A percentile compares a stretch with the other conserved stretches of the same genome.
phyloP scores from a whole-genome alignment of 768 basidiomycete species.

The Leccinellum rugosiceps region DNA sequence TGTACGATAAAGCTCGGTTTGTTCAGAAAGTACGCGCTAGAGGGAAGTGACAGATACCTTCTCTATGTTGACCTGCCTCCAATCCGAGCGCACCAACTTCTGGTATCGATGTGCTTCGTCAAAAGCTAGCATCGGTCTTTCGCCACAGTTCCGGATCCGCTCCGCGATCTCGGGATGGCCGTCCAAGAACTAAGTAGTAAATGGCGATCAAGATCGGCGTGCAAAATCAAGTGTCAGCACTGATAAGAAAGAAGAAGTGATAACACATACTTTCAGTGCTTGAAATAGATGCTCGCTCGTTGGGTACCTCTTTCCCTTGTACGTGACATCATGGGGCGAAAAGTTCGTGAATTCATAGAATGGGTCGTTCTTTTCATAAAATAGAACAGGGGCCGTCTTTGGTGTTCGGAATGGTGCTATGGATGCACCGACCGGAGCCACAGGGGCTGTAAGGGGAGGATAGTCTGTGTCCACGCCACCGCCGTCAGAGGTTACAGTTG shows the following conservation, averaged over 20 bases:
- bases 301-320: constrained; percentile 63
- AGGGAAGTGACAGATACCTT: constrained; percentile 39
- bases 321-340: constrained; percentile 60
- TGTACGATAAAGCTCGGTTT: background rate
- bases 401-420: constrained; percentile 26
- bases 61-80: constrained; percentile 65
- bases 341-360: constrained; percentile 76
- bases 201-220: background rate
- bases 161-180: constrained; percentile 63
- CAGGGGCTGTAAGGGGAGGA: constrained; percentile 33
- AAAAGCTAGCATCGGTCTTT: constrained; percentile 60
- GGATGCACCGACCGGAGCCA: constrained; percentile 26
- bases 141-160: constrained; percentile 62
- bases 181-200: constrained; percentile 53
- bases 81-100: constrained; percentile 59
- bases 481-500: background rate
- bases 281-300: constrained; percentile 80
- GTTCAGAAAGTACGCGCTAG: background rate
- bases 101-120: constrained; percentile 65
- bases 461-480: constrained; percentile 20
- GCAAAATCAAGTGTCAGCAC: background rate
- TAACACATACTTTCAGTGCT: constrained; percentile 55
- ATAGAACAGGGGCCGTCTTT: constrained; percentile 44
- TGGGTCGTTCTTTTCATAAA: constrained; percentile 62
- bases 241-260: background rate